Evolutionary conservation across 2,329 filamentous ascomycete species (phyloP), one percentile per base, ranked within the genome.

Genomic region (Thelonectria rubi): DNA sequence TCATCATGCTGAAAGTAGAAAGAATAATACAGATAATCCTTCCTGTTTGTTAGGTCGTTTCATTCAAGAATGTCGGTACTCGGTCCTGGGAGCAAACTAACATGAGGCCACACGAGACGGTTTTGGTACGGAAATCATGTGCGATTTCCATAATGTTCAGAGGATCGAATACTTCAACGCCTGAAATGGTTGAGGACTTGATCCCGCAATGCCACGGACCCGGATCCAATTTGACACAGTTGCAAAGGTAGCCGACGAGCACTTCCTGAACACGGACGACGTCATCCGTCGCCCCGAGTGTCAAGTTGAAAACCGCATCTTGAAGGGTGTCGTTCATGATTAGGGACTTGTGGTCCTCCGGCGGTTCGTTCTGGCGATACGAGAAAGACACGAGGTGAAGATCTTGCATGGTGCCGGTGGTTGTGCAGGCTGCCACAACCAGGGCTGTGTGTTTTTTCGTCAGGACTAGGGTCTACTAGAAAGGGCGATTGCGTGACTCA

Each of bases 351-450:
- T 6, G n/a, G 9, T 34, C n/a, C 17, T 12, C 32, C 10, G 32
- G 32, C 3, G 12, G 32, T 15, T 12, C 15, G 24, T n/a, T 24
- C 47, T 30, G 26, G 24, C 24, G 47, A 21, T 50, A 50, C 24
- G 47, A 34, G 30, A 50, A 50, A 4, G 47, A 18, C n/a, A n/a
- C 47, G 5, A 50, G 30, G 15, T 50, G 47, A 32, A 50, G 17
- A 14, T 18, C 34, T 50, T 37, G 47, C 26, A 50, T 50, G 2
- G 11, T 37, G 21, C 47, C 26, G 30, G 47, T 50, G 17, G 24
- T 32, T 37, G 47, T 30, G 30, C 47, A 50, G 2, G 3, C 30
- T 37, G 24, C 47, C 3, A 50, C 14, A 12, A 50, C n/a, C 12
- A 50, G n/a, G 17, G 47, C 47, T 50, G 47, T 32, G 34, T 34